Percentiles rank a stretch among this genome's conserved stretches.
Conservation (phyloP, 139 green algal species). For the Micractinium sp. region DNA sequence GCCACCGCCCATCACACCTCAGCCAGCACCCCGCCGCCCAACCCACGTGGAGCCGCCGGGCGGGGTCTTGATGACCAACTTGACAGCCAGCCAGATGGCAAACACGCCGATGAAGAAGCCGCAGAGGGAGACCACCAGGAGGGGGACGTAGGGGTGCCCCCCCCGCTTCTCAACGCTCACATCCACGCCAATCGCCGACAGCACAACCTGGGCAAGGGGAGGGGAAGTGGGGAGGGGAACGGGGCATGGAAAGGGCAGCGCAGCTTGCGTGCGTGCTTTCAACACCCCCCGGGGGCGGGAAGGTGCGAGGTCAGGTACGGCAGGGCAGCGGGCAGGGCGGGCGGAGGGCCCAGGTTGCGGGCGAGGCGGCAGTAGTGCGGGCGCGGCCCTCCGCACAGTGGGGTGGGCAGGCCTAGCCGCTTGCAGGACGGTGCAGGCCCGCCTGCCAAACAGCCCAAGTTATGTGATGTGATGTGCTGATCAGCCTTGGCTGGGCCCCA, state of each 20-base stretch:
- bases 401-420: no score
- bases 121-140: constrained; percentile 38
- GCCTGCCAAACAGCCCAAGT: no score
- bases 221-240: background rate
- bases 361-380: no score
- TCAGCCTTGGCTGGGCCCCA: no score
- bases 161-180: constrained; percentile 34
- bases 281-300: no score
- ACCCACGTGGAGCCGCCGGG: background rate
- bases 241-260: background rate
- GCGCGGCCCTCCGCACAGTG: no score
- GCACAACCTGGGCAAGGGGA: constrained; percentile 31
- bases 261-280: background rate
- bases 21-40: background rate
- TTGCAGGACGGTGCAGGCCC: no score
- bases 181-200: constrained; percentile 38
- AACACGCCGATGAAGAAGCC: constrained; percentile 25
- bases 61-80: background rate
- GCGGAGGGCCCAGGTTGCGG: background rate
- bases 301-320: no score
- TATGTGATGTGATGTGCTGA: no score
- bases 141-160: background rate
- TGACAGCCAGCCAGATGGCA: background rate
- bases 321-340: no score
- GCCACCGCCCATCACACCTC: background rate